A percentile compares a stretch with the other conserved stretches of the same genome.
Evolutionary conservation across 2,329 filamentous ascomycete species (phyloP).

Genomic region (Talaromyces sp.): DNA sequence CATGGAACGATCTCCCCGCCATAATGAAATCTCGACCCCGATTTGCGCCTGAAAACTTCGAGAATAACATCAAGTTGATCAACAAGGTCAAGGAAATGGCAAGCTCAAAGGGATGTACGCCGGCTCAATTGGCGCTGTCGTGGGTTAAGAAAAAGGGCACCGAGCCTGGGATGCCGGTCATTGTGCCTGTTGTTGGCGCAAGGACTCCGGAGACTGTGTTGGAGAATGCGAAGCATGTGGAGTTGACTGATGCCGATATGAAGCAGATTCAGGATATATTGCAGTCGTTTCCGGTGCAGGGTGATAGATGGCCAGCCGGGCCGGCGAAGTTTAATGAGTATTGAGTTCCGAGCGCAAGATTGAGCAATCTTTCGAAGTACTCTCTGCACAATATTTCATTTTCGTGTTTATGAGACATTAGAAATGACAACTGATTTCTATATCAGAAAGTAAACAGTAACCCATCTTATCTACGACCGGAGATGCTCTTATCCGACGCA

Average conservation of each 20-base stretch:
- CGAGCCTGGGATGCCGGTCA: slow-evolving; percentile 47
- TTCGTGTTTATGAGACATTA: too few species aligned
- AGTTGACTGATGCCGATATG: slow-evolving; percentile 45
- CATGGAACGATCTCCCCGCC: slow-evolving; percentile 47
- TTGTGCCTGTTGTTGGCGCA: slow-evolving; percentile 39
- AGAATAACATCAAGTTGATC: slow-evolving; percentile 52
- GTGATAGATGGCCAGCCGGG: slow-evolving; percentile 21
- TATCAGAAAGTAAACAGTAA: background rate
- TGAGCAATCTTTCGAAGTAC: too few species aligned
- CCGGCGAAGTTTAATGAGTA: slow-evolving; percentile 15
- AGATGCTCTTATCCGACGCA: background rate
- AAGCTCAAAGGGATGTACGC: slow-evolving; percentile 41
- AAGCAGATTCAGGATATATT: slow-evolving; percentile 13
- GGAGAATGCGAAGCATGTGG: slow-evolving; percentile 43
- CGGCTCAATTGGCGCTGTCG: slow-evolving; percentile 50
- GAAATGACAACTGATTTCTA: too few species aligned
- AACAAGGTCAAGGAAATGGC: slow-evolving; percentile 48
- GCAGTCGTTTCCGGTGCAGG: slow-evolving; percentile 13
- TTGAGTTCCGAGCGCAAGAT: too few species aligned
- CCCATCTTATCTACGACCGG: background rate
- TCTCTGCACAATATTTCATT: too few species aligned
- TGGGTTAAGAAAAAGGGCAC: slow-evolving; percentile 50
- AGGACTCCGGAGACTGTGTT: slow-evolving; percentile 32
- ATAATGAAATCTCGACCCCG: slow-evolving; percentile 49
- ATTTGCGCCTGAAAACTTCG: slow-evolving; percentile 53